These are phyloP conservation scores for Rubroboletus pulcherrimus DNA, from an alignment of 768 basidiomycete species.

Conservation along the genomic window DNA sequence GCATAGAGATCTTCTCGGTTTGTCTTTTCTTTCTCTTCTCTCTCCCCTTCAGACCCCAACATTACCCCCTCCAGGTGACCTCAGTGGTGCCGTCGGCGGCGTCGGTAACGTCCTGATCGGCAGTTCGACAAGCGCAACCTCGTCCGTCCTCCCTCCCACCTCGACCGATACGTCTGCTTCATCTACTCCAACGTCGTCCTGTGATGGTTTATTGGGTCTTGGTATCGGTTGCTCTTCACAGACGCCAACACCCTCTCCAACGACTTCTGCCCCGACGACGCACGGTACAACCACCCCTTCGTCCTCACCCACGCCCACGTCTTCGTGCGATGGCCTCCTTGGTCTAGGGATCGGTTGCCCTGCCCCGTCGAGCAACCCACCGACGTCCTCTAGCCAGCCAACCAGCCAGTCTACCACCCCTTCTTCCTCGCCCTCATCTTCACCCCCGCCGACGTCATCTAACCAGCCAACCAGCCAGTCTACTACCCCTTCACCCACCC, in stretches of 20 bases:
- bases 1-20: constrained; percentile 21
- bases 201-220: constrained; percentile 19
- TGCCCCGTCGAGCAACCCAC: background rate
- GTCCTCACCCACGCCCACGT: background rate
- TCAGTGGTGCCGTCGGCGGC: background rate
- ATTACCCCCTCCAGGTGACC: background rate
- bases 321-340: constrained; percentile 2
- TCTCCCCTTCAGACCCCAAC: background rate
- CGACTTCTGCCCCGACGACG: background rate
- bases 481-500: background rate
- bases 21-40: constrained; percentile 2
- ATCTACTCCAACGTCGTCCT: constrained; percentile 9
- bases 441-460: background rate
- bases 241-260: background rate
- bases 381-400: background rate
- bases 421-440: background rate
- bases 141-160: constrained; percentile 13
- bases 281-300: background rate
- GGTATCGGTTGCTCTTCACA: constrained; percentile 15
- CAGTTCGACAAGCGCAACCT: constrained; percentile 2
- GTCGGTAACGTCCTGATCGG: background rate
- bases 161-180: constrained; percentile 3
- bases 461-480: background rate
- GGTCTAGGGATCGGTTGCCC: background rate
- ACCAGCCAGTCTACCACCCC: background rate